Evolutionary conservation across 2,329 filamentous ascomycete genomes (phyloP), one percentile per base, ranked within the genome.

Genomic region (Neonectria punicea): DNA sequence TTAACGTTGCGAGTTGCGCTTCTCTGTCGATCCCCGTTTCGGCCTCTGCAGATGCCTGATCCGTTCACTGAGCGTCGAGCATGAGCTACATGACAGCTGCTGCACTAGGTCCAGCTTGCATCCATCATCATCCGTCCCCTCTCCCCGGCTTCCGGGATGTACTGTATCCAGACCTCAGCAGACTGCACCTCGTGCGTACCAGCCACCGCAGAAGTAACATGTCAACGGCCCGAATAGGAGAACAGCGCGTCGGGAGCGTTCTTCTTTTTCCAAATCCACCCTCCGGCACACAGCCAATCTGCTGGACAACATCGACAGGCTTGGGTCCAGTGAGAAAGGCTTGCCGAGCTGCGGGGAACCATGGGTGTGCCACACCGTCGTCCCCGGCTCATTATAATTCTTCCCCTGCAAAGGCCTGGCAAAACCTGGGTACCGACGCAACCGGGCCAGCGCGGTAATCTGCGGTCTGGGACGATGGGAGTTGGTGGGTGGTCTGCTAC

Each of bases 181-280:
- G 25, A 57, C 28, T 14, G 30, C 22, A 44, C 32, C 53, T n/a
- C 32, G 41, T 41, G 39, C 20, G 47, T 28, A 39, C 18, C 25
- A 20, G 18, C 59, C 53, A 49, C 25, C 28, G 34, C 8, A 22
- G 41, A 62, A 53, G 57, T 60, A 67, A 58, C 64, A 41, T 55
- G 61, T 55, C 56, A 74, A 74, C 72, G 72, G 72, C 72, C 72
- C 72, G 72, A 74, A 74, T 74, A 74, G 67, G 61, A 59, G 50
- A 44, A 60, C 56, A 59, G 58, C 53, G 67, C 66, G 50, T 53
- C 47, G 68, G 67, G 57, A 65, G 57, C 58, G 58, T 25, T 25
- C 55, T 51, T 61, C 55, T 64, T 49, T 49, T 55, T 39, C 36
- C 64, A 68, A 65, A 66, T 56, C 59, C 61, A 60, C 65, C 55